These are phyloP conservation scores for Smithsoniella earleae DNA, from an alignment of 163 green algal genomes.

Conservation along the genomic window DNA sequence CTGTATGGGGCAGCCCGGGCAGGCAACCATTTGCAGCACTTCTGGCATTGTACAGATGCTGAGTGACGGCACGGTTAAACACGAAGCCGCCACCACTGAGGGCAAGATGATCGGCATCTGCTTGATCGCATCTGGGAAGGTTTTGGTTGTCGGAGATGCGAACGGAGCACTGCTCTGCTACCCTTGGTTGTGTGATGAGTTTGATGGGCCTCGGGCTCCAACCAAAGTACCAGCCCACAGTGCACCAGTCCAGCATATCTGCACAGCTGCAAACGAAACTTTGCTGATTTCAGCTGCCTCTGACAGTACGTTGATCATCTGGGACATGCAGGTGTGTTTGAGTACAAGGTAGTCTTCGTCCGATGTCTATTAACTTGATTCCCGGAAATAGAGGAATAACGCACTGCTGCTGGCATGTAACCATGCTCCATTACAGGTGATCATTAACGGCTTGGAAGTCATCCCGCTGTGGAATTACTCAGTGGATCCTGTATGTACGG, in stretches of 20 bases:
- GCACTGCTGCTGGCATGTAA: too few species aligned
- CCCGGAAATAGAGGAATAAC: too few species aligned
- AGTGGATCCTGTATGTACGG: not conserved
- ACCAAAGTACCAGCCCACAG: not conserved
- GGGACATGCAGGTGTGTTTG: slow-evolving; percentile 3
- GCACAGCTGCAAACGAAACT: not conserved
- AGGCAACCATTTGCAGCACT: not conserved
- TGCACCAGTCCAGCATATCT: not conserved
- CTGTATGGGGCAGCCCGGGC: not conserved
- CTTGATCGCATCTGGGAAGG: not conserved
- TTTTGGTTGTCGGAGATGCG: slow-evolving; percentile 3
- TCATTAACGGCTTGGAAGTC: not conserved
- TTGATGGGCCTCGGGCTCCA: not conserved
- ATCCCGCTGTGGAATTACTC: not conserved
- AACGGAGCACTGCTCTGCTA: not conserved
- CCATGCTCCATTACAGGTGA: slow-evolving; percentile 17
- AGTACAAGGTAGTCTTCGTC: not conserved
- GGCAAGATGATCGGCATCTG: not conserved
- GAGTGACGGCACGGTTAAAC: too few species aligned
- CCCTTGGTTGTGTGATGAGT: not conserved
- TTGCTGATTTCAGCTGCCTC: slow-evolving; percentile 17
- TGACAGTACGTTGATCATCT: slow-evolving; percentile 13
- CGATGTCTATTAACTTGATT: too few species aligned
- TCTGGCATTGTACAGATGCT: not conserved
- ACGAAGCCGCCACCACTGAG: too few species aligned